These are phyloP conservation scores for Diplosphaera chodatii DNA, from an alignment of 139 green algal species.

Conservation along the genomic window DNA sequence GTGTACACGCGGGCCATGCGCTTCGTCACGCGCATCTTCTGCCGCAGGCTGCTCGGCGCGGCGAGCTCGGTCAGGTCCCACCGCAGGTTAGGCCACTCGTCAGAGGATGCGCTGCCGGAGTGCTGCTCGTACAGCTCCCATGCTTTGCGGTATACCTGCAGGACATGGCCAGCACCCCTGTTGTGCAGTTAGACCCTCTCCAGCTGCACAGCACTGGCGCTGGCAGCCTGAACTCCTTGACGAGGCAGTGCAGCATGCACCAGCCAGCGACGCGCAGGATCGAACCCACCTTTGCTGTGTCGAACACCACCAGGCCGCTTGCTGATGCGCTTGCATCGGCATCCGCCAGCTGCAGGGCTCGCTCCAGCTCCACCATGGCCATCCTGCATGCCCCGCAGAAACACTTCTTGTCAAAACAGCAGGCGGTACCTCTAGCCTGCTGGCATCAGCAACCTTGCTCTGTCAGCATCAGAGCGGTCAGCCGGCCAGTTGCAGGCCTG, in stretches of 20 bases:
- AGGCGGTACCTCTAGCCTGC: too few species aligned
- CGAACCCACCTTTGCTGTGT: conserved; percentile 13
- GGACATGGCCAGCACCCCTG: too few species aligned
- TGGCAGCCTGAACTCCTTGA: too few species aligned
- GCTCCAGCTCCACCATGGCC: conserved; percentile 34
- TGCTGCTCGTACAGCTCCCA: conserved; percentile 40
- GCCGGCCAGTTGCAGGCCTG: too few species aligned
- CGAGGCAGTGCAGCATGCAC: too few species aligned
- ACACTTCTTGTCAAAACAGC: too few species aligned
- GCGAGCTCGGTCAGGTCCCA: conserved; percentile 44
- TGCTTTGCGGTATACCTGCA: conserved; percentile 34
- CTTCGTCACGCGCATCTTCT: conserved; percentile 34
- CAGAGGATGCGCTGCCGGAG: conserved; percentile 18
- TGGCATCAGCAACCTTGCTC: too few species aligned
- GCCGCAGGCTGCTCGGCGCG: conserved; percentile 13
- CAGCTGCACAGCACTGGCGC: too few species aligned
- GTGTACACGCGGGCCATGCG: conserved; percentile 58
- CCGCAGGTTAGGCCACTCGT: conserved; percentile 51
- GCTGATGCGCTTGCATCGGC: conserved; percentile 18
- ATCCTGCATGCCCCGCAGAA: too few species aligned
- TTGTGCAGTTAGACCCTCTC: too few species aligned
- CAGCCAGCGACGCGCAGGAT: too few species aligned
- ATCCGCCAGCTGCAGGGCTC: conserved; percentile 25
- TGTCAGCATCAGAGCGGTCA: too few species aligned
- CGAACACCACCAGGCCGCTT: conserved; percentile 28